Evolutionary conservation across 257 asterid genomes (phyloP).

Genomic region (Nyctanthes arbortristis): DNA sequence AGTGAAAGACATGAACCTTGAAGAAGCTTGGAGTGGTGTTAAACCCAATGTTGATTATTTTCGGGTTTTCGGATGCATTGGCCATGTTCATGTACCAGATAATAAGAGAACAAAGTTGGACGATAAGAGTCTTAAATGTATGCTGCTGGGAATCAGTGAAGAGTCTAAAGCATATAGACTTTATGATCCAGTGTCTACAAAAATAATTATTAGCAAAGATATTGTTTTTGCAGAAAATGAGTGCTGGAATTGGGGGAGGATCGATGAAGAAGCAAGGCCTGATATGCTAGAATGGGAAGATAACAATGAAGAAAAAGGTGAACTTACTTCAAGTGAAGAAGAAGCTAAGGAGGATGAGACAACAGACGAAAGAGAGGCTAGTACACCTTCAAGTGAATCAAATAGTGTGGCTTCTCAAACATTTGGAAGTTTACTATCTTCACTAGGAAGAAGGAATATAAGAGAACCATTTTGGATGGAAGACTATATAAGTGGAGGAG

Average conservation of each 20-base stretch:
- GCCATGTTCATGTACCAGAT: neutral
- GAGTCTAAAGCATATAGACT: neutral
- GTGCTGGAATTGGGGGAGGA: no score
- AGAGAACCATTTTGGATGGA: neutral
- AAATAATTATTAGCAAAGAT: neutral
- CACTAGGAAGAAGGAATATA: neutral
- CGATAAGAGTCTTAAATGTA: neutral
- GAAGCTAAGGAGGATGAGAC: neutral
- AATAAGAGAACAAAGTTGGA: neutral
- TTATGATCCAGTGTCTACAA: neutral
- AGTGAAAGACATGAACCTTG: neutral
- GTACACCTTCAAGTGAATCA: neutral
- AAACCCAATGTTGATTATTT: constrained; percentile 4
- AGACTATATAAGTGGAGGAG: neutral
- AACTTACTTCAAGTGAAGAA: neutral
- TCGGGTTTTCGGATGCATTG: neutral
- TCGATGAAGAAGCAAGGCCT: neutral
- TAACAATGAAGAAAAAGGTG: neutral
- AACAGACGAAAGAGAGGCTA: neutral
- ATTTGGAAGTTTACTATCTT: neutral
- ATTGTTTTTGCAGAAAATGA: neutral
- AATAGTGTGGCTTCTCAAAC: neutral
- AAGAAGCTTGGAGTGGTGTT: constrained; percentile 3
- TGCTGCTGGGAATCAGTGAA: neutral
- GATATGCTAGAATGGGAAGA: neutral